Evolutionary conservation across 2,329 filamentous ascomycete species (phyloP), one percentile per base, ranked within the genome.

Genomic region (Phyllosticta citribraziliensis): DNA sequence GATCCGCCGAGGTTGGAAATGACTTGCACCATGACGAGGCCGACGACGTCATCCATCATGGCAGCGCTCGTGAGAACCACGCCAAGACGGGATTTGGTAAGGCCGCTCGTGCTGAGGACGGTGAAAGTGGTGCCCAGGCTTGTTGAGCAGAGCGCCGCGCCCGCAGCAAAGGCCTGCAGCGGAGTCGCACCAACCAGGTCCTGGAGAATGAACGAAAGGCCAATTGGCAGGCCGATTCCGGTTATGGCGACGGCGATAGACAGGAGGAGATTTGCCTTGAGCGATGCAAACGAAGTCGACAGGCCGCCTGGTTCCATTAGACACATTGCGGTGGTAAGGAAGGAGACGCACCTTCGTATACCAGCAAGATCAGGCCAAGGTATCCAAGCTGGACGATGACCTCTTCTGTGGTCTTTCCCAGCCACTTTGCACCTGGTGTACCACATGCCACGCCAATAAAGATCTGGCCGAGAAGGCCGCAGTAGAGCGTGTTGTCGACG

Each of bases 1-100:
- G 66, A 67, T 54, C 70, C 59, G 72, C 87, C 80, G 0, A 93
- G 75, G 55, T 85, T 86, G 0, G 86, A 82, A 22, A 94, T 86
- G 54, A 93, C 81, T 65, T 89, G 84, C 0, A 91, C 86, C 83
- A 93, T 88, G 8, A 92, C 83, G 10, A 93, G 75, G 0, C 88
- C 88, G 1, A 89, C 81, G 0, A 93, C 85, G 73, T 94, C 89
- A 69, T 94, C 89, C 74, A 94, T 83, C 83, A 94, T 89, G 0
- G 89, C 89, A 0, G 88, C 88, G 62, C 83, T 86, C 2, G 83
- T 83, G 0, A 91, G 78, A 0, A 94, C 82, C 9, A 74, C 84
- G 61, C 75, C 89, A 0, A 86, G 69, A 1, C 82, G 74, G 9
- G 80, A 84, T 1, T 75, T 70, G n/a, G 74, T 75, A 11, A 87